Percentiles rank a stretch among this genome's conserved stretches.
phyloP scores from a whole-genome alignment of 2,329 filamentous ascomycete genomes.

The Epichloe sibirici region DNA sequence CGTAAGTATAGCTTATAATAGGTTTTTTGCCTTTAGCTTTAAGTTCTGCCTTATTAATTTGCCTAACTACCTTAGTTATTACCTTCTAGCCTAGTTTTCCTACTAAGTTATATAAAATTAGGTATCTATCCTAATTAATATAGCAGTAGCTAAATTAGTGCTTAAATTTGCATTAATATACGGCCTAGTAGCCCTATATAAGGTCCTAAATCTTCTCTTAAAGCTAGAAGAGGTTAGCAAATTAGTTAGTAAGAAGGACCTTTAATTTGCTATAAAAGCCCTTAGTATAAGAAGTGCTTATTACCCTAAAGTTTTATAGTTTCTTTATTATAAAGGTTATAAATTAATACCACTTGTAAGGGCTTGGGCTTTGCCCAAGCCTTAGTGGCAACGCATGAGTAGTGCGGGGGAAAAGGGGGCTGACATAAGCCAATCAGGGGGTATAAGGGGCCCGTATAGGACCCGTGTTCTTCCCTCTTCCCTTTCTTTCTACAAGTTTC shows the following conservation, averaged over 20 bases:
- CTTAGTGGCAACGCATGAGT: too few relatives aligned
- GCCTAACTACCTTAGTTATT: not conserved
- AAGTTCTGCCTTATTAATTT: not conserved
- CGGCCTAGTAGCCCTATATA: too few relatives aligned
- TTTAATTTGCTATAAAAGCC: not conserved
- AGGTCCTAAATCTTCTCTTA: too few relatives aligned
- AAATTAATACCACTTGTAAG: too few relatives aligned
- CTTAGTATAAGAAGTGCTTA: not conserved
- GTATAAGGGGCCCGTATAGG: too few relatives aligned
- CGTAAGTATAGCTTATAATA: not conserved
- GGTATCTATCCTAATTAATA: not conserved
- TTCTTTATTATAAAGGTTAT: too few relatives aligned
- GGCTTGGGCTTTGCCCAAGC: too few relatives aligned
- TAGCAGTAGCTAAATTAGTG: not conserved
- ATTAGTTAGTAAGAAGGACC: not conserved
- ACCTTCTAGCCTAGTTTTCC: not conserved
- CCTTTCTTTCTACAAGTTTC: too few relatives aligned
- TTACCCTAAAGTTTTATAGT: not conserved
- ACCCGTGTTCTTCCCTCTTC: too few relatives aligned
- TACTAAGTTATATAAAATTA: not conserved
- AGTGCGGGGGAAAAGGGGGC: too few relatives aligned
- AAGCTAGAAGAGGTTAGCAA: not conserved
- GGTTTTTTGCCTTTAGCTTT: not conserved
- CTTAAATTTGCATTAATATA: not conserved
- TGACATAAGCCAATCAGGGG: too few relatives aligned